Evolutionary conservation across 1,139 yeast species (phyloP), one percentile per base, ranked within the genome.

Genomic region (Dujonia santamariae): DNA sequence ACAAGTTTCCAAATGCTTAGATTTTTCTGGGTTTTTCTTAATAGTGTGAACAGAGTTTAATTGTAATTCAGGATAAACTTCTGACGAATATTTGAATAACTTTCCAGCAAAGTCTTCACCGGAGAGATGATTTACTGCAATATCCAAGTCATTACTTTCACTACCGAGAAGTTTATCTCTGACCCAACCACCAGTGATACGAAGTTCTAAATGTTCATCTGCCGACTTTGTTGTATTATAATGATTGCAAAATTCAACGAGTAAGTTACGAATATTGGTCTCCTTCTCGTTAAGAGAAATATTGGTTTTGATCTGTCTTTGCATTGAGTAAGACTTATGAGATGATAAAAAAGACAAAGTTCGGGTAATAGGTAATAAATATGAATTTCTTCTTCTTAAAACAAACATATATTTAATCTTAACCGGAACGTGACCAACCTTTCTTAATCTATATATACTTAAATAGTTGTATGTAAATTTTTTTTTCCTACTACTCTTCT

Each of bases 121-220:
- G 0, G 95, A 76, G 50, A 86, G 61, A 38, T 69, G 69, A 55
- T 92, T 88, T 38, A 94, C 75, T 6, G 97, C 97, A 37, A 92
- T 85, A 51, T 92, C 99, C 28, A 92, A 67, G 56, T 92, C 99
- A 51, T 92, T 80, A 36, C 94, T 81, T 21, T 76, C 79, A 32
- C 72, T 69, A 0, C 95, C 95, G 26, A 94, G 64, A 25, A 92
- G 63, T 61, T 92, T 92, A 57, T 92, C 99, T 48, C 99, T 73
- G 4, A 92, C 99, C 99, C 99, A 92, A 1, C 99, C 99, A 21
- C 99, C 99, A 0, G 97, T 90, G 47, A 92, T 85, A 43, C 99
- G 61, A 15, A 90, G 67, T 21, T 75, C 80, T 16, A 70, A 42
- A 15, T 44, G 48, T 20, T 42, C 32, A 5, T 38, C 34, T 19